Evolutionary conservation across 73 alveolate species (phyloP), one percentile per base, ranked within the genome.

Genomic region (Symbiodinium pilosum): DNA sequence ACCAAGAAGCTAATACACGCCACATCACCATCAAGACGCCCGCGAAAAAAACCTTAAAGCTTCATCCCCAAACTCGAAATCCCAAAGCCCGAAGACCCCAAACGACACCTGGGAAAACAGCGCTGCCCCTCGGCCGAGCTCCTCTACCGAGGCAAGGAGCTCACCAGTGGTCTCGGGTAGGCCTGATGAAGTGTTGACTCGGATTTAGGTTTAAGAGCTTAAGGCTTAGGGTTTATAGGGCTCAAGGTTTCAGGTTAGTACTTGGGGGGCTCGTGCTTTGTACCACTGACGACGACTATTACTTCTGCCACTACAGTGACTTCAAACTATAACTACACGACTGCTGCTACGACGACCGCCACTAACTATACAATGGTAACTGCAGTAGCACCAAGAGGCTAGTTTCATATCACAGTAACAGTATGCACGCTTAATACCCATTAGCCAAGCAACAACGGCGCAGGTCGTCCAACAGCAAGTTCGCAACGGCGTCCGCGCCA

Each of bases 381-480:
- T n/a, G n/a, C n/a, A n/a, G n/a, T n/a, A n/a, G n/a, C n/a, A n/a
- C n/a, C n/a, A n/a, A n/a, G n/a, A n/a, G n/a, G n/a, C n/a, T n/a
- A n/a, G n/a, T n/a, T n/a, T n/a, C n/a, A n/a, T n/a, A n/a, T n/a
- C n/a, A n/a, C n/a, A n/a, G n/a, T n/a, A n/a, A n/a, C n/a, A n/a
- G n/a, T n/a, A n/a, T n/a, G n/a, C n/a, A n/a, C n/a, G n/a, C n/a
- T n/a, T n/a, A n/a, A n/a, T n/a, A n/a, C n/a, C n/a, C n/a, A n/a
- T n/a, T n/a, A 64, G 81, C 81, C 1, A 18, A 20, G 81, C 39
- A 30, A n/a, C 81, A 64, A 4, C 81, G 81, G 81, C 81, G 81
- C 81, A 64, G 41, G 81, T 64, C 81, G 81, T 64, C 81, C 81
- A 64, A 38, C 30, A 64, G 81, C 81, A 64, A 64, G 12, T n/a